Conservation (phyloP, 2,329 filamentous ascomycete genomes). For the Dendryphion nanum region DNA sequence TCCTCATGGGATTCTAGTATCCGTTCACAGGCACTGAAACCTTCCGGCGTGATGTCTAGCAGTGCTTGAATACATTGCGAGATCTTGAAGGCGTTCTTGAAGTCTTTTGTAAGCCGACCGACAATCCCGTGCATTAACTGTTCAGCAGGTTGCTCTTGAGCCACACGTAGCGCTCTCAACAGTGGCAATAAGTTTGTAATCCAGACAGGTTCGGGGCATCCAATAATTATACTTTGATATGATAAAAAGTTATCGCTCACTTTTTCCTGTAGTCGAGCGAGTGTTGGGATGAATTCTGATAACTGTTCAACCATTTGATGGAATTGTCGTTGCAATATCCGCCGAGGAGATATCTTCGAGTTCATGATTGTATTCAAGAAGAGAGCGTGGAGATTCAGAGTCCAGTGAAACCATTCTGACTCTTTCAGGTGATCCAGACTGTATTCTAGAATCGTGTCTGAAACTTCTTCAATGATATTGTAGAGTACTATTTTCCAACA, state of each 20-base stretch:
- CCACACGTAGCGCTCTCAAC: constrained; percentile 12
- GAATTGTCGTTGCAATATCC: constrained; percentile 8
- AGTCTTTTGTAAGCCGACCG: constrained; percentile 8
- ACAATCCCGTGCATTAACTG: constrained; percentile 19
- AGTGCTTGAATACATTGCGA: constrained; percentile 13
- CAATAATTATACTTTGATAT: constrained; percentile 15
- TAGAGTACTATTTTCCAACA: constrained; percentile 25
- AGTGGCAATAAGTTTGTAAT: too few species aligned
- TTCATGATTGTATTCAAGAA: constrained; percentile 8
- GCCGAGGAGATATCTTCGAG: constrained; percentile 7
- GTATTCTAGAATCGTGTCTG: constrained; percentile 11
- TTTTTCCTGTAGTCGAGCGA: constrained; percentile 19
- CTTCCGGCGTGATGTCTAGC: constrained; percentile 9
- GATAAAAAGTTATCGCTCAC: constrained; percentile 6
- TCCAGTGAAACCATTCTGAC: constrained; percentile 14
- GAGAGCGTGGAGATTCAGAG: neutral
- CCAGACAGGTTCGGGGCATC: too few species aligned
- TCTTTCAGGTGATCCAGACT: constrained; percentile 15
- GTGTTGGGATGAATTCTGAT: constrained; percentile 8
- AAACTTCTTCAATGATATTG: constrained; percentile 8
- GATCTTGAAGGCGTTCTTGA: constrained; percentile 12
- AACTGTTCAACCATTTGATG: constrained; percentile 12
- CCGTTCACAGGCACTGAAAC: constrained; percentile 17
- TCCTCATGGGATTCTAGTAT: constrained; percentile 15
- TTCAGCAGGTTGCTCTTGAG: constrained; percentile 12